These are phyloP conservation scores for barley (Hordeum vulgare) DNA, from an alignment of 176 grass and related monocot genomes.

Conservation along the genomic window MorexV3_pseudomolecules_assembly NC_058522.1:548525957-548526456, in stretches of 20 bases:
- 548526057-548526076: slow-evolving; percentile 35
- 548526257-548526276: slow-evolving; percentile 29
- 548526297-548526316: slow-evolving; percentile 25
- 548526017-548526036: slow-evolving; percentile 49
- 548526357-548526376: slow-evolving; percentile 31
- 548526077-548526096: slow-evolving; percentile 5
- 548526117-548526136: slow-evolving; percentile 3
- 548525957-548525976: slow-evolving; percentile 16
- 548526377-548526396: slow-evolving; percentile 51
- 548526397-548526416: slow-evolving; percentile 58
- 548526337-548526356: slow-evolving; percentile 65
- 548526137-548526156: slow-evolving; percentile 50
- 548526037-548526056: slow-evolving; percentile 70
- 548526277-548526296: slow-evolving; percentile 38
- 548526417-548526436: slow-evolving; percentile 44
- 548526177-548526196: slow-evolving; percentile 30
- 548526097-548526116: slow-evolving; percentile 29
- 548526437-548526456: slow-evolving; percentile 52
- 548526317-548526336: slow-evolving; percentile 25
- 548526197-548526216: slow-evolving; percentile 36
- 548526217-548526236: slow-evolving; percentile 13
- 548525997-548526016: slow-evolving; percentile 21
- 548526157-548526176: slow-evolving; percentile 46
- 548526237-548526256: slow-evolving; percentile 38
- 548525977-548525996: slow-evolving; percentile 24